A percentile compares a stretch with the other conserved stretches of the same genome.
phyloP scores from a whole-genome alignment of 192 early-diverging fungal species.

The Pilaira anomala region DNA sequence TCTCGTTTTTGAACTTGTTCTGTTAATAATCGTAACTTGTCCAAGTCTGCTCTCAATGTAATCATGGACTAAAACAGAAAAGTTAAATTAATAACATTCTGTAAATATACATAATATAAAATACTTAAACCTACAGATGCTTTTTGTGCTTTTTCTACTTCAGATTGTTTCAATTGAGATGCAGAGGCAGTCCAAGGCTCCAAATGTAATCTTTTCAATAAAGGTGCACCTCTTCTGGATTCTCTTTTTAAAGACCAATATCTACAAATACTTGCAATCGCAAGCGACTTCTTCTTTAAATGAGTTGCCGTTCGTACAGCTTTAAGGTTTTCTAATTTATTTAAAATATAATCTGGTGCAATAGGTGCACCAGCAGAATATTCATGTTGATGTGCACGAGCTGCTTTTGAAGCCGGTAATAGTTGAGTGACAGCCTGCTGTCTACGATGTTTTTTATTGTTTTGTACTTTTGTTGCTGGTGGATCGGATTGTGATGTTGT shows the following conservation, averaged over 20 bases:
- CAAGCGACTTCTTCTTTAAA: conserved; percentile 46
- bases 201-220: conserved; percentile 92
- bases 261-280: conserved; percentile 70
- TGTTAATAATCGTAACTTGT: conserved; percentile 78
- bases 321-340: conserved; percentile 40
- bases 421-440: neutral
- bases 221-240: conserved; percentile 84
- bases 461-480: too few relatives aligned
- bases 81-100: neutral
- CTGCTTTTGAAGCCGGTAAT: conserved; percentile 49
- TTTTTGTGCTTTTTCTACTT: conserved; percentile 65
- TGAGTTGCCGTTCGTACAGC: conserved; percentile 16
- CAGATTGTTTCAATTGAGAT: conserved; percentile 57
- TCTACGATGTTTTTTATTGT: conserved; percentile 1
- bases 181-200: conserved; percentile 95
- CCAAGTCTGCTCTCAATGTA: conserved; percentile 77
- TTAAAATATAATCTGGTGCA: conserved; percentile 60
- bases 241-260: conserved; percentile 97
- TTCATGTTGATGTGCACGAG: conserved; percentile 58
- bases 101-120: neutral
- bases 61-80: conserved; percentile 35
- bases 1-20: conserved; percentile 78
- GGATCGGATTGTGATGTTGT: conserved; percentile 14
- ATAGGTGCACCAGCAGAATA: conserved; percentile 60
- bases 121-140: conserved; percentile 20